A percentile compares a stretch with the other conserved stretches of the same genome.
These are phyloP conservation scores for Alternaria novae-zelandiae DNA, from an alignment of 2,329 filamentous ascomycete species.

Conservation along the genomic window DNA sequence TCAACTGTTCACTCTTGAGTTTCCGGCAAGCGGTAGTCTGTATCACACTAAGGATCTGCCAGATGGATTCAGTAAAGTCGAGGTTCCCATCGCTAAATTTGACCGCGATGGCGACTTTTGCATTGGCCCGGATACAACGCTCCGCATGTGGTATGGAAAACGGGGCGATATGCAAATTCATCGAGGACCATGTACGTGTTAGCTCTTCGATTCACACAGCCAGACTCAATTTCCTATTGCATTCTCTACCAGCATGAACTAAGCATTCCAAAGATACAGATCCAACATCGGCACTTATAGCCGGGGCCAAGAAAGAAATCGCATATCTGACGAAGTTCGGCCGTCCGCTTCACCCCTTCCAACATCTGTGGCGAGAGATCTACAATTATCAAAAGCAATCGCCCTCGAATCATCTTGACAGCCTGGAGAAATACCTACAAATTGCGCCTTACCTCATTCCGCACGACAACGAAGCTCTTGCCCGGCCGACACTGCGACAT, in stretches of 20 bases:
- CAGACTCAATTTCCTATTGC: rapidly evolving
- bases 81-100: slow-evolving; percentile 15
- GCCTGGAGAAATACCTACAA: slow-evolving; percentile 38
- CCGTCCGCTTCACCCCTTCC: slow-evolving; percentile 37
- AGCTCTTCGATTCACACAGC: background rate
- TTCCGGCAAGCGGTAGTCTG: slow-evolving; percentile 45
- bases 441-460: slow-evolving; percentile 32
- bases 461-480: slow-evolving; percentile 13
- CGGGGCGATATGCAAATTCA: slow-evolving; percentile 27
- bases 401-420: slow-evolving; percentile 35
- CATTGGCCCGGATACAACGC: slow-evolving; percentile 39
- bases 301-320: slow-evolving; percentile 44
- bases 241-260: slow-evolving; percentile 3
- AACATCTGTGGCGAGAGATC: slow-evolving; percentile 39
- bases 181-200: slow-evolving; percentile 43
- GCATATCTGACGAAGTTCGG: slow-evolving; percentile 37
- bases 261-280: slow-evolving; percentile 28
- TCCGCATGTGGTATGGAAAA: slow-evolving; percentile 41
- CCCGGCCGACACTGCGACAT: slow-evolving; percentile 40
- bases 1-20: slow-evolving; percentile 28
- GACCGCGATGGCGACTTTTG: slow-evolving; percentile 24
- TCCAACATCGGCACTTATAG: slow-evolving; percentile 28
- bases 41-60: slow-evolving; percentile 32
- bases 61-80: slow-evolving; percentile 3
- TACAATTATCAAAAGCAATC: slow-evolving; percentile 39